Evolutionary conservation across 345 rosid genomes (phyloP), one percentile per base, ranked within the genome.

Genomic region (Salix koriyanagi): DNA sequence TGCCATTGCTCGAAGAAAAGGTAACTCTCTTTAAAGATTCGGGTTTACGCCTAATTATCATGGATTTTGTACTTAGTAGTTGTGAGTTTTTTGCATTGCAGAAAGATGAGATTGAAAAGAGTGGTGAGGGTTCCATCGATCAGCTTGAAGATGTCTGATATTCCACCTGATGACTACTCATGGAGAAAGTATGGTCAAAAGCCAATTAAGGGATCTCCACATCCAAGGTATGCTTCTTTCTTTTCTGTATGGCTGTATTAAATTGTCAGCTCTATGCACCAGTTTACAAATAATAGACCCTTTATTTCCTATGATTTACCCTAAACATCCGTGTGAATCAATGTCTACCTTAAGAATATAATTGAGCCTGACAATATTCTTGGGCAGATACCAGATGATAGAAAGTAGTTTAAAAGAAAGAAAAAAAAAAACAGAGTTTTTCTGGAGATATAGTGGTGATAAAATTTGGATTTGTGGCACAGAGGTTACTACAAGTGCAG

Each of bases 1-100:
- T 95, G 99, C 86, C 99, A 93, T 88, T 95, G 99, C 80, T 85
- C 97, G 77, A 95, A 95, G 89, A 95, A 93, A 87, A 91, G 97
- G 75, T 74, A 18, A 19, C 44, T 19, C 9, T 58, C 28, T 58
- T 58, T 58, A 13, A n/a, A 1, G 28, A 23, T 58, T n/a, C 11
- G 12, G 5, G 25, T 58, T 58, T 4, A 58, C 41, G 9, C 15
- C 10, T 52, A 15, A 32, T 50, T 67, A 52, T 66, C 21, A 4
- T 58, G 62, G 69, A 44, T 70, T 32, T 65, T 65, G 41, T 65
- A 50, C 26, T 69, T 30, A 39, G 21, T 66, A 4, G 21, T 32
- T 32, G 39, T 2, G 13, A 23, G 4, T 19, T 19, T 61, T 70
- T 44, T 42, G 64, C 10, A 28, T 34, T 74, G 79, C 64, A 77